phyloP scores from a whole-genome alignment of 371 early-diverging fungal species.

The Rhizopus arrhizus region DNA sequence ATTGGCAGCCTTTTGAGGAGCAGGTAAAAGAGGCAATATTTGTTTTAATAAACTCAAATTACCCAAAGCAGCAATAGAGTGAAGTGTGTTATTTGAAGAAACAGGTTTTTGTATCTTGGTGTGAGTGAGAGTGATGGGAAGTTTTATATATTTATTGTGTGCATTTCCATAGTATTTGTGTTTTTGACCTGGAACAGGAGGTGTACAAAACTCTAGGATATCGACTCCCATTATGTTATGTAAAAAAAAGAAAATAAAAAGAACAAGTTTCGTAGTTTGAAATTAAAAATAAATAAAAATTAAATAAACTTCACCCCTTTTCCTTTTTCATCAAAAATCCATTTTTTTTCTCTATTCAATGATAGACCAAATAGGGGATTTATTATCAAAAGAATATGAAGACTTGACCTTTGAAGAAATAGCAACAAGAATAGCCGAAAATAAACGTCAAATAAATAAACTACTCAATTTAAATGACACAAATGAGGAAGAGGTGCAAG shows the following conservation, averaged over 20 bases:
- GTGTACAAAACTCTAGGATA: slow-evolving; percentile 59
- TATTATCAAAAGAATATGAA: slow-evolving; percentile 41
- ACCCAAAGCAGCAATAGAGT: slow-evolving; percentile 43
- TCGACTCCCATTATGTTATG: slow-evolving; percentile 11
- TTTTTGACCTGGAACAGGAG: slow-evolving; percentile 65
- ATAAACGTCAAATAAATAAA: slow-evolving; percentile 40
- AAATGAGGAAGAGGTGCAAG: slow-evolving; percentile 31
- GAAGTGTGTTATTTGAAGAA: slow-evolving; percentile 24
- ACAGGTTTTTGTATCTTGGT: background rate
- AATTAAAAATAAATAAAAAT: background rate
- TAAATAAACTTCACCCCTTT: background rate
- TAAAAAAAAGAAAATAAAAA: slow-evolving; percentile 1
- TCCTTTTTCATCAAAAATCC: background rate
- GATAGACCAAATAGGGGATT: slow-evolving; percentile 6
- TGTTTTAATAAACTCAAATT: slow-evolving; percentile 44
- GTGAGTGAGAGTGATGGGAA: slow-evolving; percentile 36
- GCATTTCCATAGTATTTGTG: slow-evolving; percentile 68
- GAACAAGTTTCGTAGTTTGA: slow-evolving; percentile 1
- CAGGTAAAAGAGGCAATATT: slow-evolving; percentile 32
- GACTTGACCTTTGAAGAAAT: slow-evolving; percentile 53
- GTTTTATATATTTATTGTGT: slow-evolving; percentile 58
- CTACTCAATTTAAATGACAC: slow-evolving; percentile 27
- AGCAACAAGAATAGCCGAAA: slow-evolving; percentile 47
- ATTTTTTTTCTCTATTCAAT: background rate
- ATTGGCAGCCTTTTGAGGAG: slow-evolving; percentile 47